These are phyloP conservation scores for Candida germanica DNA, from an alignment of 805 yeast species.

Conservation along the genomic window DNA sequence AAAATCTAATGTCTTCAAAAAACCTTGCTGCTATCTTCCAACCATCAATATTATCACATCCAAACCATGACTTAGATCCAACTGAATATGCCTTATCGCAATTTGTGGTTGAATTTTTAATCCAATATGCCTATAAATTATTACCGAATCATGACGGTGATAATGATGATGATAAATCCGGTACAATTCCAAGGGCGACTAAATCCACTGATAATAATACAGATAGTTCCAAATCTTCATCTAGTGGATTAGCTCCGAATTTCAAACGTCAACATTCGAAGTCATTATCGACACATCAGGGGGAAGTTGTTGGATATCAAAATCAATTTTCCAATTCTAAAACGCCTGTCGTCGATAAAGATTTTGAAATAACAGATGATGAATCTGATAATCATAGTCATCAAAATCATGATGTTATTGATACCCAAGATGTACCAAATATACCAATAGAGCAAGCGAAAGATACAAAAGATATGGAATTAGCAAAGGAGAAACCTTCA, in stretches of 20 bases:
- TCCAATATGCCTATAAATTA: constrained; percentile 78
- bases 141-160: constrained; percentile 47
- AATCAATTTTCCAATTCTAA: constrained; percentile 26
- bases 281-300: constrained; percentile 30
- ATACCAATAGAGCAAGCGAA: background rate
- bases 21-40: constrained; percentile 95
- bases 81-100: constrained; percentile 87
- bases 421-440: background rate
- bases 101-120: constrained; percentile 81
- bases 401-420: constrained; percentile 4
- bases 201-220: background rate
- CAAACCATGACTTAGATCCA: constrained; percentile 88
- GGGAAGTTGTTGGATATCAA: constrained; percentile 35
- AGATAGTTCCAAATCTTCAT: background rate
- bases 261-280: constrained; percentile 31
- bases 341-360: constrained; percentile 46
- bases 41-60: constrained; percentile 92
- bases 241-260: constrained; percentile 3
- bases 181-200: background rate
- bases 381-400: constrained; percentile 11
- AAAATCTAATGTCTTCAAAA: constrained; percentile 87
- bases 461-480: background rate
- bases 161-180: background rate
- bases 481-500: background rate
- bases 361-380: constrained; percentile 30